Evolutionary conservation across 192 early-diverging fungal species (phyloP).

Genomic region (Globomyces pollinis-pini): DNA sequence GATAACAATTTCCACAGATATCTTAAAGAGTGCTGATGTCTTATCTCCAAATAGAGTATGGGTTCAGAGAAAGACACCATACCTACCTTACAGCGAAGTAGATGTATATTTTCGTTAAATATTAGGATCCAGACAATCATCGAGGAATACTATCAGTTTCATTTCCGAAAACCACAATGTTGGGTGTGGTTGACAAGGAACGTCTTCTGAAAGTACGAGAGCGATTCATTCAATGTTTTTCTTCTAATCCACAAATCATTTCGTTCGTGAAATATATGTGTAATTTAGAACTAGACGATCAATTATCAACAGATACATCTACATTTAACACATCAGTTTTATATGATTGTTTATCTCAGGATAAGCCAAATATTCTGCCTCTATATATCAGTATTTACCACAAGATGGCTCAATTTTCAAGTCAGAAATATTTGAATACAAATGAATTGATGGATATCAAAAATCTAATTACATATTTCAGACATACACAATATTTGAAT

Average conservation of each 20-base stretch:
- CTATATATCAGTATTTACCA: neutral
- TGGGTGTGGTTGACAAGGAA: neutral
- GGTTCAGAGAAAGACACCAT: slow-evolving; percentile 23
- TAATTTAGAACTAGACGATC: slow-evolving; percentile 10
- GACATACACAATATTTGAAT: no score
- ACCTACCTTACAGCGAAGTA: slow-evolving; percentile 31
- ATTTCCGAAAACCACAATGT: neutral
- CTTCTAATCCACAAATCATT: slow-evolving; percentile 11
- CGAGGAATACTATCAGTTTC: neutral
- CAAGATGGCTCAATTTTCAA: no score
- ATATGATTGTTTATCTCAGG: slow-evolving; percentile 43
- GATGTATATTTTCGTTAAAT: neutral
- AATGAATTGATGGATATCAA: no score
- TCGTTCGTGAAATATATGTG: slow-evolving; percentile 17
- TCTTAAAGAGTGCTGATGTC: slow-evolving; percentile 22
- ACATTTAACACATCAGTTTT: slow-evolving; percentile 38
- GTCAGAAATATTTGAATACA: no score
- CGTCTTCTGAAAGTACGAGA: neutral
- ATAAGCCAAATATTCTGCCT: slow-evolving; percentile 39
- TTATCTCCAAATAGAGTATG: slow-evolving; percentile 22
- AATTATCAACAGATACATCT: no score
- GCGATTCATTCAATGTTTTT: slow-evolving; percentile 10
- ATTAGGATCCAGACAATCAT: slow-evolving; percentile 4
- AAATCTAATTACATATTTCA: no score
- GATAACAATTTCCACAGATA: slow-evolving; percentile 23